Evolutionary conservation across 305 asterid species (phyloP).

Genomic region (Rubia tinctorum): DNA sequence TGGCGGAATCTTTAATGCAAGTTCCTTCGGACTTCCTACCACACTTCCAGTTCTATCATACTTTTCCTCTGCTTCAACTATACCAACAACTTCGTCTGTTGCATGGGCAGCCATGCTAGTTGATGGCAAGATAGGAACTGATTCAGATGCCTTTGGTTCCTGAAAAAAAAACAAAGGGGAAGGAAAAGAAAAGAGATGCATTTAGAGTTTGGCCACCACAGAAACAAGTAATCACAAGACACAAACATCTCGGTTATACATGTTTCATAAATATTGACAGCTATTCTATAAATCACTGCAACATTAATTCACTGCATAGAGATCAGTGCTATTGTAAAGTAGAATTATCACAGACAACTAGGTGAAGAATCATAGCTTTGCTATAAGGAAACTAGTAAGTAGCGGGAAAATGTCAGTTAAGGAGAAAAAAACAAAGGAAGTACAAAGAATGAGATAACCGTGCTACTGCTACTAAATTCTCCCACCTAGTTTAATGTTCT

Average conservation of each 20-base stretch:
- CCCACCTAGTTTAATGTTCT: neutral
- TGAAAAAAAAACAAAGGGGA: conserved; percentile 8
- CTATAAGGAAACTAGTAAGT: neutral
- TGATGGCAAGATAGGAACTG: conserved; percentile 45
- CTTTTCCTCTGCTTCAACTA: conserved; percentile 52
- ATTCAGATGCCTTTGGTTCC: conserved; percentile 54
- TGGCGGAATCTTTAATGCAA: conserved; percentile 37
- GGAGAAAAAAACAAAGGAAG: neutral
- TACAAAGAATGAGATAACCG: neutral
- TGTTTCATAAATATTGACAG: neutral
- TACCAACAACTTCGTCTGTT: conserved; percentile 64
- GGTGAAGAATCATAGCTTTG: neutral
- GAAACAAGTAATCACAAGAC: neutral
- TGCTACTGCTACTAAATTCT: neutral
- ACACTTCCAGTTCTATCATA: conserved; percentile 30
- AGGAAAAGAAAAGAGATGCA: neutral
- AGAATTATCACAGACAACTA: neutral
- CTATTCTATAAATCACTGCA: neutral
- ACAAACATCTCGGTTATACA: neutral
- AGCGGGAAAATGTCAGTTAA: neutral
- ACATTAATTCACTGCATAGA: neutral
- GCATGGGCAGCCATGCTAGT: conserved; percentile 90
- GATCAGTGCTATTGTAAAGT: neutral
- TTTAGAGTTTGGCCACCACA: neutral
- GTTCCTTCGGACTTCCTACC: conserved; percentile 30